These are phyloP conservation scores for Rhododendron mucronatum DNA, from an alignment of 148 eudicot species.

Conservation along the genomic window DNA sequence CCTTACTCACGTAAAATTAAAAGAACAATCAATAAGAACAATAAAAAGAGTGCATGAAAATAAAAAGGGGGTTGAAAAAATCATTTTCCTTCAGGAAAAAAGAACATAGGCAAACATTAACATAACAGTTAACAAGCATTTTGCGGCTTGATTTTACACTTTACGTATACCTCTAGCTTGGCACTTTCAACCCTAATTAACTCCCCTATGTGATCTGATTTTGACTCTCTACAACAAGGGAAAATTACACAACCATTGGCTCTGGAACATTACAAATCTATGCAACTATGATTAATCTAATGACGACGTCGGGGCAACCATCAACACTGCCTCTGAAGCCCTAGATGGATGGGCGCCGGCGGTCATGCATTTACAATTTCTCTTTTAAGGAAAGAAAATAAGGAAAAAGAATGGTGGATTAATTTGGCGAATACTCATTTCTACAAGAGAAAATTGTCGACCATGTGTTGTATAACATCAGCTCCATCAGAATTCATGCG, in stretches of 20 bases:
- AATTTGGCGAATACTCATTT: not conserved
- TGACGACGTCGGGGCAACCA: not conserved
- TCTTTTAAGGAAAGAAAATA: not conserved
- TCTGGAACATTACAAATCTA: not conserved
- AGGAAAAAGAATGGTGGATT: not conserved
- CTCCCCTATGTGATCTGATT: not conserved
- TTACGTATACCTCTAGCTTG: not conserved
- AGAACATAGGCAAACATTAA: not conserved
- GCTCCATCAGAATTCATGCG: constrained; percentile 26
- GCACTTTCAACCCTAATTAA: not conserved
- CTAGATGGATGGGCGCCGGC: not conserved
- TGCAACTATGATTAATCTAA: not conserved
- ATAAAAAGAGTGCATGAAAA: not conserved
- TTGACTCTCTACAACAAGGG: not conserved
- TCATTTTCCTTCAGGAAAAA: not conserved
- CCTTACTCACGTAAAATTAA: not conserved
- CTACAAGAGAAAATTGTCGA: constrained; percentile 26
- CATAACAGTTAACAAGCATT: not conserved
- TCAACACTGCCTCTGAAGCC: not conserved
- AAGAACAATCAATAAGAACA: not conserved
- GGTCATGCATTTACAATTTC: constrained; percentile 2
- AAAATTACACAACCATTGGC: not conserved
- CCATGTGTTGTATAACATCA: constrained; percentile 35
- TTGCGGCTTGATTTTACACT: not conserved
- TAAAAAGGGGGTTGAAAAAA: not conserved